Percentiles rank a stretch among this genome's conserved stretches.
phyloP scores from a whole-genome alignment of 2,329 filamentous ascomycete genomes.

The Ceratocystiopsis brevicomis region DNA sequence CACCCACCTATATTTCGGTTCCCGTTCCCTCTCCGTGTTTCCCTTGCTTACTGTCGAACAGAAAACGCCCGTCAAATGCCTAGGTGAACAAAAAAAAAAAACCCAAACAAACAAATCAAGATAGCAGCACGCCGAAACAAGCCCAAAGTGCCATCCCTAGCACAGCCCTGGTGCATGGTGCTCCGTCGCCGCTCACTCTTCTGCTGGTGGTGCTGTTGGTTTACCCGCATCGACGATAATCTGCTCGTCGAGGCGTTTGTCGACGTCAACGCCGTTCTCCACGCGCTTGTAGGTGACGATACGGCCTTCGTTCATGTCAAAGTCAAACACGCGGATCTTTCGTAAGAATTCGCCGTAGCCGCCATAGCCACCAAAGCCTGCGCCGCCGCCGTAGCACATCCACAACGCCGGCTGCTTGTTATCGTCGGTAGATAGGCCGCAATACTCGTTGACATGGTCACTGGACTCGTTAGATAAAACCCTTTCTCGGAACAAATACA shows the following conservation, averaged over 20 bases:
- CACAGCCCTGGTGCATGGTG: too few relatives aligned
- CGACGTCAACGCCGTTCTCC: conserved; percentile 43
- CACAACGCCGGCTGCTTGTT: conserved; percentile 51
- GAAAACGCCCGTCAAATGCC: not conserved
- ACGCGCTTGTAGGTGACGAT: conserved; percentile 87
- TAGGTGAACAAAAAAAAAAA: not conserved
- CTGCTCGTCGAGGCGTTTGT: conserved; percentile 37
- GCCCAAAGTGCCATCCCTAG: not conserved
- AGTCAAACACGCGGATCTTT: conserved; percentile 71
- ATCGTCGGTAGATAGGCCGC: conserved; percentile 45
- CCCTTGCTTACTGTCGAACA: too few relatives aligned
- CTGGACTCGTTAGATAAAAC: conserved; percentile 18
- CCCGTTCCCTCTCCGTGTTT: too few relatives aligned
- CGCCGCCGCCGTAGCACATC: conserved; percentile 95
- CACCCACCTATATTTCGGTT: too few relatives aligned
- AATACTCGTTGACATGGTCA: conserved; percentile 96
- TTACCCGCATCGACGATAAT: conserved; percentile 46
- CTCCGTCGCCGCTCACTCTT: conserved; percentile 5
- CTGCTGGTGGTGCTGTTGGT: conserved; percentile 17
- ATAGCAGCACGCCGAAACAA: not conserved
- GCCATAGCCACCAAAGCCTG: conserved; percentile 86
- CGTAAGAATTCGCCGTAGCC: conserved; percentile 76
- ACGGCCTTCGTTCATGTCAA: conserved; percentile 77
- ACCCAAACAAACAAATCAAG: not conserved
- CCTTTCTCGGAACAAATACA: too few relatives aligned